Conservation (phyloP, 2,329 filamentous ascomycete genomes). For the Penicillium sp. region DNA sequence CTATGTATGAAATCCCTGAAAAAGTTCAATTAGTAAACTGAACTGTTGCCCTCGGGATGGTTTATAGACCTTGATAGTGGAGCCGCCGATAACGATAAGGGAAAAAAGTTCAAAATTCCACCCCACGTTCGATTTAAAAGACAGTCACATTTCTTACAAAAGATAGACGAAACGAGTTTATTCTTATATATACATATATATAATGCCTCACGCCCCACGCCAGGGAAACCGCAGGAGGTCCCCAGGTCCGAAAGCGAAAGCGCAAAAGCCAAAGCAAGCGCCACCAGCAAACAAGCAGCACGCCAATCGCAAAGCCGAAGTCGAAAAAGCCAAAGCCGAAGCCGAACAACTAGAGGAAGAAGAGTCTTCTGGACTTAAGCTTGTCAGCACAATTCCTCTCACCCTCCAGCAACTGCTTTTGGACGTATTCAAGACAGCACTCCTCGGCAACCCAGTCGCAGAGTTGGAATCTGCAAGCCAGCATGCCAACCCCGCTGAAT, state of each 20-base stretch:
- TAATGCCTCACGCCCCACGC: slow-evolving; percentile 8
- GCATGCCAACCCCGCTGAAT: slow-evolving; percentile 1
- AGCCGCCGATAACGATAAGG: slow-evolving; percentile 11
- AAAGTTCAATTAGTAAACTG: no score
- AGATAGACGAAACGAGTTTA: background rate
- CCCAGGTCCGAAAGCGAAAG: slow-evolving; percentile 1
- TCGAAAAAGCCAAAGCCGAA: slow-evolving; percentile 8
- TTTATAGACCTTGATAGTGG: slow-evolving; percentile 3
- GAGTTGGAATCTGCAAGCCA: background rate
- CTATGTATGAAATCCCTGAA: background rate
- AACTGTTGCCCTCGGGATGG: no score
- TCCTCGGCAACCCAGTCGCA: slow-evolving; percentile 42
- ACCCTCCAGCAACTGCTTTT: slow-evolving; percentile 68
- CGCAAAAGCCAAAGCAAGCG: slow-evolving; percentile 7
- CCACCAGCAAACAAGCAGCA: slow-evolving; percentile 12
- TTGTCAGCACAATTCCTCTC: slow-evolving; percentile 43
- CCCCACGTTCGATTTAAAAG: background rate
- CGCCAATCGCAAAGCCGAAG: slow-evolving; percentile 7
- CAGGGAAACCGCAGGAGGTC: slow-evolving; percentile 12
- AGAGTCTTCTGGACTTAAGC: slow-evolving; percentile 16
- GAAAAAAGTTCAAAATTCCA: slow-evolving; percentile 8
- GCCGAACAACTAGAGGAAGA: background rate
- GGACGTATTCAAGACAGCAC: slow-evolving; percentile 68
- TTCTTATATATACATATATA: background rate
- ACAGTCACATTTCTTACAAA: background rate